Evolutionary conservation across 2,329 filamentous ascomycete species (phyloP).

Genomic region (Colletotrichum filicis): DNA sequence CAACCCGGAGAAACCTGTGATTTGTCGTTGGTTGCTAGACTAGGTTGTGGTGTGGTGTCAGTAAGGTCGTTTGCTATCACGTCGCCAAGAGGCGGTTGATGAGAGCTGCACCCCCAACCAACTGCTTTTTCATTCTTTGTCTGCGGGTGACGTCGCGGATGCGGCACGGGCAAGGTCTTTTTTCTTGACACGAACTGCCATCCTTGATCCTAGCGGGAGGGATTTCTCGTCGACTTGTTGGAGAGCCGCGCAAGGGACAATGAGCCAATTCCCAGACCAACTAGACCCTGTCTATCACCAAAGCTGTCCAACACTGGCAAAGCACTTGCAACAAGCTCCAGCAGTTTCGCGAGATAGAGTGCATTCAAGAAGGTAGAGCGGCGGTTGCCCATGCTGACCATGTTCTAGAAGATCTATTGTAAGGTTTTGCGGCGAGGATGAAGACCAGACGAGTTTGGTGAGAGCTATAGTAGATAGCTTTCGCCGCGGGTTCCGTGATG

Average conservation of each 20-base stretch:
- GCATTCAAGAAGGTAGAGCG: not conserved
- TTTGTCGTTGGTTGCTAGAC: not conserved
- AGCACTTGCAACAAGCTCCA: not conserved
- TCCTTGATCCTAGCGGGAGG: not conserved
- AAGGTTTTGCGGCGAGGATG: not conserved
- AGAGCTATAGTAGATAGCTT: not conserved
- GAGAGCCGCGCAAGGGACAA: not conserved
- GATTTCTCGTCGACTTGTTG: not conserved
- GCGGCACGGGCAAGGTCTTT: not conserved
- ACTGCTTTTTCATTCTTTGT: not conserved
- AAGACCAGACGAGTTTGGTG: not conserved
- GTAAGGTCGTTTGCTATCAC: not conserved
- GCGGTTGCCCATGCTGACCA: not conserved
- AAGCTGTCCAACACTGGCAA: not conserved
- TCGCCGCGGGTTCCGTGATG: not conserved
- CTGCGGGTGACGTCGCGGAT: not conserved
- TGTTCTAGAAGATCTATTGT: not conserved
- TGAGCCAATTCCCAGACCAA: no score
- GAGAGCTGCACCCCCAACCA: no score
- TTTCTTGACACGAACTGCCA: not conserved
- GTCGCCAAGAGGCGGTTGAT: not conserved
- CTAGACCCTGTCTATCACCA: not conserved
- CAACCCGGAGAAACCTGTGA: not conserved
- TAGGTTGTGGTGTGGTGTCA: not conserved
- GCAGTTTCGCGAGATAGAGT: not conserved